Evolutionary conservation across 352 stramenopile species (phyloP), one percentile per base, ranked within the genome.

Genomic region (Lagenidium giganteum): DNA sequence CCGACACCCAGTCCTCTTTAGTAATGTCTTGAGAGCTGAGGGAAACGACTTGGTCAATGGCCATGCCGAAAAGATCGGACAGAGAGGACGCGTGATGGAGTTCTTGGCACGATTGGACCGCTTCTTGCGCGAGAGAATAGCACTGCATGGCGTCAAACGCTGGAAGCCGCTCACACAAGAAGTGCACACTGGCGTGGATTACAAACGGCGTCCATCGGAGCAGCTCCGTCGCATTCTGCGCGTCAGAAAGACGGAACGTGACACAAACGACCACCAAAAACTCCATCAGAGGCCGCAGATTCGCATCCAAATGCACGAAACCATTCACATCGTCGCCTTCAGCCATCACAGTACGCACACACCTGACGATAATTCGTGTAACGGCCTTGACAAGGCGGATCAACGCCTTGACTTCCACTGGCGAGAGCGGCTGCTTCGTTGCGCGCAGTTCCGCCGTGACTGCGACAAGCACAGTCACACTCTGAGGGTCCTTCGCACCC

Each of bases 1-100:
- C 57, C 0, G 51, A 41, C 9, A 87, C 53, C 82, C 82, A 94
- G 21, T 81, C 47, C 0, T 91, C 64, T 44, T 91, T 94, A 16
- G 54, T 64, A 22, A 68, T 55, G 14, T 77, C 65, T 18, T 85
- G 67, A 5, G 64, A 71, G 16, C 52, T 62, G 16, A 90, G 51
- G 3, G 54, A 12, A 3, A 54, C 42, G 20, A 63, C 22, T 8
- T 38, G 47, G 21, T 57, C 42, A 29, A 63, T 36, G 3, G 21
- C 9, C 17, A 40, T 26, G 1, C 14, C 24, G 1, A 54, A 30
- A 1, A 57, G 25, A 0, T 46, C 37, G 2, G 6, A 6, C n/a
- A n/a, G 24, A 0, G 22, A 25, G 6, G 26, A 20, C 31, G 32
- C 23, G 6, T 36, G 13, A 16, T 57, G 54, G 8, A 57, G 47